Base-by-base conservation (phyloP, 2,329 filamentous ascomycete genomes). In the Apiospora saccharicola region DNA sequence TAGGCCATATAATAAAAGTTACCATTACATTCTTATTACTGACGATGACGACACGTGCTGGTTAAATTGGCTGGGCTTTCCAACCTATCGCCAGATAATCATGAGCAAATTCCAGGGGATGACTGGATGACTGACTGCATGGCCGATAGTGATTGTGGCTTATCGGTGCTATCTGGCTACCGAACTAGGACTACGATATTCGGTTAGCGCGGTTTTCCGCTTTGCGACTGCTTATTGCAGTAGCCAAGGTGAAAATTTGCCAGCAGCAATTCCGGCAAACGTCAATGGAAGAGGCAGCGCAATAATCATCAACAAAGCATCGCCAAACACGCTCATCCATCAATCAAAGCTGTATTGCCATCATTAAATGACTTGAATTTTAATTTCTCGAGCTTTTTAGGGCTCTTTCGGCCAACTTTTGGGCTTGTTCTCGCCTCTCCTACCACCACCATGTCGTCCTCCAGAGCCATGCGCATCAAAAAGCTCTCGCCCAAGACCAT, bases 401-500 rank as follows among this genome's bases (percentile, higher is more conserved):
- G 86, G 88, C 69, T 46, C 69, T 26, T 90, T 86, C 87, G 85
- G 84, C 82, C 82, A 82, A 82, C 83, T 81, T 80, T 76, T 75
- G 78, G 74, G 74, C 74, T 79, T 82, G 34, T 64, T 80, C 79
- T 75, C 77, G 78, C 77, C 73, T 76, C 76, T 71, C 75, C 74
- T 77, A 78, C 75, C 75, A 75, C 80, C 84, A 86, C 81, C 85
- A 90, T 90, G 89, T 88, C 67, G 19, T 68, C 88, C 77, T 89
- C 88, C 81, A 85, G 91, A 84, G 92, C 92, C 85, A 91, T 94
- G 82, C 90, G 93, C 82, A 92, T 94, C 88, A 93, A 94, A 86
- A 98, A 98, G 88, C 90, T 98, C 84, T 96, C 93, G 84, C 91
- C 93, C 80, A 97, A 97, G 87, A 94, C 95, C 82, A 91, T 91